phyloP scores from a whole-genome alignment of 2,329 filamentous ascomycete genomes.

The Stachybotrys echinatus region DNA sequence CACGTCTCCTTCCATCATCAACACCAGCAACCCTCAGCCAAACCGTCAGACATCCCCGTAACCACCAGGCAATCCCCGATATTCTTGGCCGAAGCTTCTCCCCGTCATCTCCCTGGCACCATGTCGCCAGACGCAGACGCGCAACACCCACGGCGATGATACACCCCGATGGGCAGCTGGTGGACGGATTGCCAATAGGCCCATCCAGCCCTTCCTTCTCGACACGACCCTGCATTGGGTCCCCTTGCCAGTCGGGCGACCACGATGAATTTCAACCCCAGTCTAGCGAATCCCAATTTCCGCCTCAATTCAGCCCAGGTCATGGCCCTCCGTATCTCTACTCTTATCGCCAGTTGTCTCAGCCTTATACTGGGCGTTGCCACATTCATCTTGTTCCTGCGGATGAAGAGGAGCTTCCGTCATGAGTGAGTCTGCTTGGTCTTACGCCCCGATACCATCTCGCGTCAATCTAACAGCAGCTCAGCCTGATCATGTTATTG shows the following conservation, averaged over 20 bases:
- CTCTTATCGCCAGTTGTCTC: not conserved
- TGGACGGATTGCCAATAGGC: not conserved
- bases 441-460: not conserved
- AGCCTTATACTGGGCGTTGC: not conserved
- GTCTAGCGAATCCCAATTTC: not conserved
- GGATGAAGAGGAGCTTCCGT: slow-evolving; percentile 1
- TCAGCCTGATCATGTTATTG: slow-evolving; percentile 1
- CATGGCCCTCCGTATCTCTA: not conserved
- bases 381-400: not conserved
- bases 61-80: not conserved
- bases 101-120: not conserved
- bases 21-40: no score
- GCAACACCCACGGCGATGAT: not conserved
- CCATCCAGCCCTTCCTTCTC: not conserved
- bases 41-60: not conserved
- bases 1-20: no score
- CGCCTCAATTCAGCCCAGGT: not conserved
- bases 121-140: not conserved
- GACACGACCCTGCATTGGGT: not conserved
- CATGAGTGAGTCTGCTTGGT: not conserved
- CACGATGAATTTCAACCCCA: not conserved
- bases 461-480: not conserved
- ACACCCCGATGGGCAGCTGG: not conserved
- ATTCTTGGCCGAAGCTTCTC: not conserved
- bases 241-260: not conserved